Base-by-base conservation (phyloP, 306 rosid genomes). In the Quercus robur region DNA sequence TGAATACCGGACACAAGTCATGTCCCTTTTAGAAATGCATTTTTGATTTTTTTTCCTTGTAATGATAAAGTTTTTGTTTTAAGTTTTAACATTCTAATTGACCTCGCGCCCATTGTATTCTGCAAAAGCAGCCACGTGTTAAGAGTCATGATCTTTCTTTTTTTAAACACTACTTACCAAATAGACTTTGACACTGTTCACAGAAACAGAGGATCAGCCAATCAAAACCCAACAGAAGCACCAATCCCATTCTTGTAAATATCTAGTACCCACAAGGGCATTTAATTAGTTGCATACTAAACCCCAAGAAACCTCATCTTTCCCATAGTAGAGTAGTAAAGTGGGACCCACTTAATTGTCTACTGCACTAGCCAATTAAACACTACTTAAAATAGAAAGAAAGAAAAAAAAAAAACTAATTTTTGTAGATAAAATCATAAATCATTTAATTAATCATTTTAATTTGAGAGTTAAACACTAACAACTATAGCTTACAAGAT, bases 261-360 rank as follows among this genome's bases (percentile, higher is more conserved):
- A 28, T 44, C 18, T 23, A 0, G 6, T 1, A 49, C 70, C 73
- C 54, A 54, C 38, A 44, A 84, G 89, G 92, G 87, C 81, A 84
- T 68, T 88, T 10, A 68, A 49, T 20, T 76, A 14, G 14, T 56
- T 30, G 33, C 70, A 54, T 30, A 71, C 20, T 56, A 57, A 26
- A 55, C 21, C 79, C 20, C 41, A 54, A 68, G 56, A 58, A 81
- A 79, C 86, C 89, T 78, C 78, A 74, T 84, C 84, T 82, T 78
- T 61, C 74, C 55, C 70, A 70, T 41, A 80, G 64, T 76, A 28
- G 23, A 80, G 69, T 76, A 38, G 18, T 64, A 25, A 19, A 14
- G 77, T 86, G 81, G 23, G 77, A 18, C 90, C 92, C 90, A 84
- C 87, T n/a, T 80, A 19, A 19, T 78, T 85, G 87, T 85, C 87